Evolutionary conservation across 2,329 filamentous ascomycete species (phyloP), one percentile per base, ranked within the genome.

Genomic region (Paramyrothecium sp.): DNA sequence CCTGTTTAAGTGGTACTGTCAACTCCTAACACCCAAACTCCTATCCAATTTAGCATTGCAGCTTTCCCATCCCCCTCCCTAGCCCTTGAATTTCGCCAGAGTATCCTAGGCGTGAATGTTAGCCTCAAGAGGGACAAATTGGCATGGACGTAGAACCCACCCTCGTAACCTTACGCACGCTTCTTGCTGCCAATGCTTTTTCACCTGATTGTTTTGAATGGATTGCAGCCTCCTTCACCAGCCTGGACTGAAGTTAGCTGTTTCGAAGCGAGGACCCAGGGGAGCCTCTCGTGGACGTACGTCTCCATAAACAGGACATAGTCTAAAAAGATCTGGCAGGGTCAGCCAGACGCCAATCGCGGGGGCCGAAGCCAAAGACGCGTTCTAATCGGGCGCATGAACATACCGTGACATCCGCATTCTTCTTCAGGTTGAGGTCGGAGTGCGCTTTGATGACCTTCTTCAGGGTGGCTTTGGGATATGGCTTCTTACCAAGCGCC

Each of bases 361-460:
- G 23, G 13, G 38, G n/a, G 38, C 5, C 13, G 13, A 16, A 8
- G 33, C 33, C 16, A 16, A 38, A 19, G 34, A 44, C 56, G 53
- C 53, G 58, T 49, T 23, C n/a, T 5, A 23, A 30, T 10, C 5
- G 12, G 11, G 23, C 10, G 21, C n/a, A 51, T 19, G 21, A 34
- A 38, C 30, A 59, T 75, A 96, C 91, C 76, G 94, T 80, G 57
- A 96, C 87, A 74, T 97, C 93, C 30, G 88, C 89, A 73, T 95
- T 93, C 74, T 92, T 95, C 78, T 88, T 91, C 61, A 96, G 74
- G 62, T 84, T 89, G 69, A 88, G 87, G 61, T 90, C 89, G 10
- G 91, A 89, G 73, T 96, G 92, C 19, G 91, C 92, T 75, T 96
- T 97, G 67, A 96, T 82, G 59, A 96, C 94, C 73, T 92, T 93